Base-by-base conservation (phyloP, 2,329 filamentous ascomycete genomes). In the Madurella mycetomatis region DNA sequence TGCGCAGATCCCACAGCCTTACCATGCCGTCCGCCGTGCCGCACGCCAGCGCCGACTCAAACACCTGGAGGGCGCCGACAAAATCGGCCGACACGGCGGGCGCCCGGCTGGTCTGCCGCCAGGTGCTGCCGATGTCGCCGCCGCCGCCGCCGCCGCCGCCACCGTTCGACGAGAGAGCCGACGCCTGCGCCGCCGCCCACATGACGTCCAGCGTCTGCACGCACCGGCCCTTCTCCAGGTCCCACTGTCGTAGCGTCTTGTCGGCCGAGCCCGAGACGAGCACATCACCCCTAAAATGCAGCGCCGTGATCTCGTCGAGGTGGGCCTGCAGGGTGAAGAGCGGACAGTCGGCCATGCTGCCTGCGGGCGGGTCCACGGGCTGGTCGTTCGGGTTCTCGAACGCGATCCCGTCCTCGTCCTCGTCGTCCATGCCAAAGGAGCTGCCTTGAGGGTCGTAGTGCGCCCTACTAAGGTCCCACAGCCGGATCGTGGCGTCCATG, bases 1-100 rank as follows among this genome's bases (percentile, higher is more conserved):
- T 96, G 60, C 94, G 83, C 64, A 99, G 75, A 84, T 99, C 94
- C 94, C 94, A 99, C 34, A 99, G 75, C 55, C 94, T 81, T 41
- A 99, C 92, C 90, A 97, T 95, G 41, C 94, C 94, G 67, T 99
- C 94, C 0, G 94, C 94, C 12, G 94, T 99, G 63, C 94, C 94
- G 68, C 94, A 97, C 9, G 94, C 94, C 58, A 99, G 78, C 12
- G 94, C 94, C 13, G 92, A 90, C 70, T 99, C 92, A 66, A 97
- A 99, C 41, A 95, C 92, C 69, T 99, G 94, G 55, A 99, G 69
- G 5, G 94, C 89, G 25, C 94, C 94, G 11, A 99, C 90, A 70
- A 97, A 99, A 70, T 96, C 90, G 1, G 92, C 91, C 49, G 83
- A 81, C 15, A 95, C 89, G 5, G 92, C 90, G 47, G 83, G 79